Evolutionary conservation across 75 land plant species (phyloP).

Genomic region (Cryptomeria japonica): DNA sequence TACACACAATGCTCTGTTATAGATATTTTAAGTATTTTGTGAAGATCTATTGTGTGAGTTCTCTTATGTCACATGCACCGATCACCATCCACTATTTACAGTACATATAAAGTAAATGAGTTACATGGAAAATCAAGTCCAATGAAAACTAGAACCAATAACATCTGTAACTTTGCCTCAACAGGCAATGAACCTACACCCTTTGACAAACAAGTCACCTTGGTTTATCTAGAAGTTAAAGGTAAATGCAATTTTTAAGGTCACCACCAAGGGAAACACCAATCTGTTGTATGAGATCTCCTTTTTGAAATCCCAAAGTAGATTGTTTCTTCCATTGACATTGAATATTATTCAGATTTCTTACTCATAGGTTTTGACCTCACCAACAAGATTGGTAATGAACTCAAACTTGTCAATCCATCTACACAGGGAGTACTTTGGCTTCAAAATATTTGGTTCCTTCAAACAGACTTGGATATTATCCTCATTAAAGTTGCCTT

Average conservation of each 20-base stretch:
- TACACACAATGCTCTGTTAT: background rate
- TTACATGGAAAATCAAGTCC: background rate
- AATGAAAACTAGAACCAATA: background rate
- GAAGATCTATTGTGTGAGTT: background rate
- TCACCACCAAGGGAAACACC: background rate
- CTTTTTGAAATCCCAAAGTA: too few species aligned
- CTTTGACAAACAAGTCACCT: too few species aligned
- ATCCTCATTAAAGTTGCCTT: background rate
- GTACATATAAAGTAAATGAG: background rate
- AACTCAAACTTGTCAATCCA: too few species aligned
- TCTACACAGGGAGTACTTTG: too few species aligned
- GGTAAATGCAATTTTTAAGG: background rate
- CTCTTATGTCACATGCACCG: background rate
- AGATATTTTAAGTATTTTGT: background rate
- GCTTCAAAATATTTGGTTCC: background rate
- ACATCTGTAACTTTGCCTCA: background rate
- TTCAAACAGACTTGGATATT: background rate
- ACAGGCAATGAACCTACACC: background rate
- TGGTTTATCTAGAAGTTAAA: background rate
- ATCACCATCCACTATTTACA: background rate
- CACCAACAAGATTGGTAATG: too few species aligned
- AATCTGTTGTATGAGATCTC: background rate
- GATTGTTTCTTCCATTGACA: too few species aligned
- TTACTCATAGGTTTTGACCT: too few species aligned
- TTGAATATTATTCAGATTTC: too few species aligned